A percentile compares a stretch with the other conserved stretches of the same genome.
phyloP scores from a whole-genome alignment of 495 filamentous ascomycete species.

The Cetradonia linearis region DNA sequence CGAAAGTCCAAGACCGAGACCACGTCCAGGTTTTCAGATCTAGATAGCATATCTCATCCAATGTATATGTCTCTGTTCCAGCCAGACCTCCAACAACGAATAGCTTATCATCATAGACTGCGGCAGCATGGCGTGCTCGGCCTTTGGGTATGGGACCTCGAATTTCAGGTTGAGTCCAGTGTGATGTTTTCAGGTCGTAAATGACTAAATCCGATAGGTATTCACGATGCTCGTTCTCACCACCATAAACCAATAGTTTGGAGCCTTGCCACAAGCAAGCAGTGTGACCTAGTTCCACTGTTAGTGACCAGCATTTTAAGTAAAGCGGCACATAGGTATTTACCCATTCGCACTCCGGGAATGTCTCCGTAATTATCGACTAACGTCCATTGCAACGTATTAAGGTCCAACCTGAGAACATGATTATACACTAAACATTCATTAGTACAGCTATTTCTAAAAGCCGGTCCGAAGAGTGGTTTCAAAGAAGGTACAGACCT shows the following conservation, averaged over 20 bases:
- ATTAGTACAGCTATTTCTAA: constrained; percentile 16
- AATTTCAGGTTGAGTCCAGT: constrained; percentile 87
- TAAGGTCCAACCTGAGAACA: constrained; percentile 76
- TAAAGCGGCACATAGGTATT: constrained; percentile 22
- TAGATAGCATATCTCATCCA: constrained; percentile 92
- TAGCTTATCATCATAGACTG: constrained; percentile 90
- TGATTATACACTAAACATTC: constrained; percentile 80
- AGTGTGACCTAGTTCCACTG: constrained; percentile 61
- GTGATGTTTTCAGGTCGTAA: constrained; percentile 83
- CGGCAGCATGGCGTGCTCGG: constrained; percentile 83
- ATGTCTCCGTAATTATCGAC: constrained; percentile 99
- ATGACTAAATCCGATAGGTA: constrained; percentile 94
- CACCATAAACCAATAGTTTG: constrained; percentile 90
- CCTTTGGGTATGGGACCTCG: constrained; percentile 75
- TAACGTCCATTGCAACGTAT: constrained; percentile 80
- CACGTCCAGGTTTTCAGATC: constrained; percentile 97
- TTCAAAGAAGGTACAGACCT: constrained; percentile 35
- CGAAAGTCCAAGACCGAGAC: constrained; percentile 93
- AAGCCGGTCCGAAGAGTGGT: constrained; percentile 7
- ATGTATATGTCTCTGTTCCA: constrained; percentile 73
- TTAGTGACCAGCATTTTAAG: constrained; percentile 10
- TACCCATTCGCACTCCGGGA: constrained; percentile 95
- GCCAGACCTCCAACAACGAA: constrained; percentile 89
- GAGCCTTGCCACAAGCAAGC: constrained; percentile 90
- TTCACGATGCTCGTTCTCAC: constrained; percentile 93